Base-by-base conservation (phyloP, 805 yeast genomes). In the Candida ulmi region DNA sequence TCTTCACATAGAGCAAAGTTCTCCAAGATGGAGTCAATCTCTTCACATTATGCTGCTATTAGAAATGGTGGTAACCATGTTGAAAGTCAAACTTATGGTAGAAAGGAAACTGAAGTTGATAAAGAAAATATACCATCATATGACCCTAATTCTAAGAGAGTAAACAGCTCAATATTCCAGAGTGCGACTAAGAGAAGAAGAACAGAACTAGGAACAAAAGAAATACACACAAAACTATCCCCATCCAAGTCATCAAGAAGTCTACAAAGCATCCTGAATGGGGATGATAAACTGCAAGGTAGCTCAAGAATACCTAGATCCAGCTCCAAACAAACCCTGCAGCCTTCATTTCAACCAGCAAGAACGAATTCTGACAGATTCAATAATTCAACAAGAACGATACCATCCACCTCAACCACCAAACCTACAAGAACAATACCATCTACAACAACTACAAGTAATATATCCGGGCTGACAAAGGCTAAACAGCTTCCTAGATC, bases 1-100 rank as follows among this genome's bases (percentile, higher is more conserved):
- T 21, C 47, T 2, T 38, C 44, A 3, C 61, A 55, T 40, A 41
- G 52, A 21, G 23, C 48, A 12, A 51, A 54, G 37, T 62, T 62
- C 44, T 42, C 51, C 13, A 48, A 46, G 37, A 52, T 62, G 62
- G 64, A 62, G 15, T 58, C 66, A 2, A 50, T 63, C 11, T 57
- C 58, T 2, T 35, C 50, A 0, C 66, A 63, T 44, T 62, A 61
- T 35, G 55, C 63, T 8, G 54, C 55, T 1, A 28, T 39, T n/a
- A 44, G 54, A 38, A 31, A 37, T 9, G 9, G 9, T 9, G 9
- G 9, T 9, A 21, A 21, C 24, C 9, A 21, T 9, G 24, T 21
- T 9, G 24, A 21, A 21, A 21, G 24, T 21, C 24, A 21, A 9
- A 21, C 6, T 9, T 21, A 21, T 21, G 24, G 24, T 7, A 21